Conservation (phyloP, 2,329 filamentous ascomycete genomes). For the Alternaria sp. region DNA sequence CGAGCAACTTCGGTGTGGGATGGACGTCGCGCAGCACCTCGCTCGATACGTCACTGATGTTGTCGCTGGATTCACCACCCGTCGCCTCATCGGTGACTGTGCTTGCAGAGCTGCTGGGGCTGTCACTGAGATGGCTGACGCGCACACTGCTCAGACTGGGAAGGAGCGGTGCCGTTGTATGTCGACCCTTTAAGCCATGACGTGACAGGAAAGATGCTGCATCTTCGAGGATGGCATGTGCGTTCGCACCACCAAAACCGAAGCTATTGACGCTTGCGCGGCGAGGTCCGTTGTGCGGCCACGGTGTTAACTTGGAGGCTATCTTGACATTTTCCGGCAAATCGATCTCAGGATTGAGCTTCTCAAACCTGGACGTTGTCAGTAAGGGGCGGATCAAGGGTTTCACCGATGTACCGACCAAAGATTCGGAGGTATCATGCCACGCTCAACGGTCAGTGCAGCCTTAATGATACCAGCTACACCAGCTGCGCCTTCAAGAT, state of each 20-base stretch:
- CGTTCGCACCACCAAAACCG: slow-evolving; percentile 55
- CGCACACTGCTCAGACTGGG: slow-evolving; percentile 13
- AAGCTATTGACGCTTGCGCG: slow-evolving; percentile 59
- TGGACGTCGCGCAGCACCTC: slow-evolving; percentile 9
- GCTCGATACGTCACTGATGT: slow-evolving; percentile 9
- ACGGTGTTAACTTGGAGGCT: slow-evolving; percentile 16
- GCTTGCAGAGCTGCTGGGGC: slow-evolving; percentile 7
- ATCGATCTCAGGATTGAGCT: slow-evolving; percentile 10
- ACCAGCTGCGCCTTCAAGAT: slow-evolving; percentile 52
- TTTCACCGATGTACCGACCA: slow-evolving; percentile 26
- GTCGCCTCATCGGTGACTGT: slow-evolving; percentile 3
- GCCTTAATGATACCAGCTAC: slow-evolving; percentile 52
- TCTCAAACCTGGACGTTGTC: slow-evolving; percentile 5
- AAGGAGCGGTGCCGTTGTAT: slow-evolving; percentile 27
- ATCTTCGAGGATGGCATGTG: slow-evolving; percentile 33
- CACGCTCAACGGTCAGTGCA: slow-evolving; percentile 51
- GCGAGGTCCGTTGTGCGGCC: slow-evolving; percentile 32
- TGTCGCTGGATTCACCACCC: slow-evolving; percentile 7
- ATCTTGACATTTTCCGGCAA: slow-evolving; percentile 11
- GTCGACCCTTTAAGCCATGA: slow-evolving; percentile 5
- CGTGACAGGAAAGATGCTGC: slow-evolving; percentile 9
- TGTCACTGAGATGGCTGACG: not conserved
- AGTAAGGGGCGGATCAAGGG: slow-evolving; percentile 7
- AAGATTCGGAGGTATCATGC: slow-evolving; percentile 41
- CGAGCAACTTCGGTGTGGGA: slow-evolving; percentile 2